A percentile compares a stretch with the other conserved stretches of the same genome.
phyloP scores from a whole-genome alignment of 805 yeast genomes.

The Cyberlindnera amylophila region DNA sequence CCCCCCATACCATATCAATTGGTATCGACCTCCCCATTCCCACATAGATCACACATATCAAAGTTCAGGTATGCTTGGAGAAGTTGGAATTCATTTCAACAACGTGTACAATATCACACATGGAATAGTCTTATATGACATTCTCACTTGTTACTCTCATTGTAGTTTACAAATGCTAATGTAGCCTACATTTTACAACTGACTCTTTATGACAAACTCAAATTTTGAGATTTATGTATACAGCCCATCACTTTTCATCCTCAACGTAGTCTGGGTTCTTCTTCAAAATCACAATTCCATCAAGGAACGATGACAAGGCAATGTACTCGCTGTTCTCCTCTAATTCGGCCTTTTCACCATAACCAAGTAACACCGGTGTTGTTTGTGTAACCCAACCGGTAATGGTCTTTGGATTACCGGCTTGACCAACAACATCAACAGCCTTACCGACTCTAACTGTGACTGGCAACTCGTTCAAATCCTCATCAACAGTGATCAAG shows the following conservation, averaged over 20 bases:
- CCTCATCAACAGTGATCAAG: conserved; percentile 89
- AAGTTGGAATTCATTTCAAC: too few species aligned
- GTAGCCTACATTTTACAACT: too few species aligned
- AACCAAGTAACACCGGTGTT: conserved; percentile 90
- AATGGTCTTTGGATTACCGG: conserved; percentile 97
- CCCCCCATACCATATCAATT: too few species aligned
- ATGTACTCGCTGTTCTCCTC: conserved; percentile 88
- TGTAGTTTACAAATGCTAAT: too few species aligned
- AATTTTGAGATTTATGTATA: not conserved
- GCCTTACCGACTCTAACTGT: conserved; percentile 99
- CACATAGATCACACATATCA: too few species aligned
- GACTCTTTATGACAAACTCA: not conserved
- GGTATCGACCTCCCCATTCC: too few species aligned
- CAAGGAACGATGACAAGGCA: conserved; percentile 75
- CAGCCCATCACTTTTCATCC: conserved; percentile 35
- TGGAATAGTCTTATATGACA: too few species aligned
- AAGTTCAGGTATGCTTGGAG: too few species aligned
- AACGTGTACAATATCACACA: too few species aligned
- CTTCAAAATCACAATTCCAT: conserved; percentile 88
- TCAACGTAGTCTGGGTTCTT: conserved; percentile 83
- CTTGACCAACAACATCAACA: conserved; percentile 97
- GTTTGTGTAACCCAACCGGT: conserved; percentile 99
- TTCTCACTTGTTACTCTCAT: too few species aligned
- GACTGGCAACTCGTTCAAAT: conserved; percentile 76
- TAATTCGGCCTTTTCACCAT: conserved; percentile 95